A percentile compares a stretch with the other conserved stretches of the same genome.
phyloP scores from a whole-genome alignment of 164 flowering plant species.

The Amborella trichopoda region DNA sequence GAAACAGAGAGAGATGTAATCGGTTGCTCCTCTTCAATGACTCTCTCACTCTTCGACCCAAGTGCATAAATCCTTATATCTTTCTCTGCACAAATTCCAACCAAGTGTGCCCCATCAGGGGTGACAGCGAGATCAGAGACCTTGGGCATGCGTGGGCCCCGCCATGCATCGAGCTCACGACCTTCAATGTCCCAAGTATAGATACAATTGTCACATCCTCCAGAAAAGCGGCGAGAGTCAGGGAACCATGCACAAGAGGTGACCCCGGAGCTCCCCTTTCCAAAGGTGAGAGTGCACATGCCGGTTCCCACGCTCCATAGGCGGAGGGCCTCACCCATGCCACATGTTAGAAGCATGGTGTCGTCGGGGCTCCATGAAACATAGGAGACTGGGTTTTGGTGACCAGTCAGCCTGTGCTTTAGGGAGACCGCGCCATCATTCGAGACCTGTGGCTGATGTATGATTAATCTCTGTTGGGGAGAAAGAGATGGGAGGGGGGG shows the following conservation, averaged over 20 bases:
- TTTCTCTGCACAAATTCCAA: constrained; percentile 55
- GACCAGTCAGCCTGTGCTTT: constrained; percentile 47
- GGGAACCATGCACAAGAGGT: constrained; percentile 97
- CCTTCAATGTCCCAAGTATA: constrained; percentile 81
- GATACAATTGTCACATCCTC: constrained; percentile 75
- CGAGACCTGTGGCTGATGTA: constrained; percentile 46
- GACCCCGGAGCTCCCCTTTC: constrained; percentile 42
- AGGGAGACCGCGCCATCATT: constrained; percentile 38
- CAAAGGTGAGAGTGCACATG: constrained; percentile 62
- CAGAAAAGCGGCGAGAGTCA: constrained; percentile 65
- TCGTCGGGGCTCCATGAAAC: constrained; percentile 97
- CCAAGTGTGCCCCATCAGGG: constrained; percentile 60
- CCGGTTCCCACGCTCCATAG: constrained; percentile 92
- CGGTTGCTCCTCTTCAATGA: constrained; percentile 55
- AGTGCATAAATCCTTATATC: constrained; percentile 54
- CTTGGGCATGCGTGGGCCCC: constrained; percentile 69
- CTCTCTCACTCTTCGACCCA: constrained; percentile 41
- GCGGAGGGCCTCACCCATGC: constrained; percentile 67
- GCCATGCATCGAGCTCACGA: constrained; percentile 67
- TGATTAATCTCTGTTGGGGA: too few species aligned
- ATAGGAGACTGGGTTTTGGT: constrained; percentile 68
- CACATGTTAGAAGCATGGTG: constrained; percentile 79
- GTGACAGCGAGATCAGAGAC: constrained; percentile 75
- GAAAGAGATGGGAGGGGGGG: too few species aligned
- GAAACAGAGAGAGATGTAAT: constrained; percentile 80